phyloP scores from a whole-genome alignment of 139 green algal genomes.

The Asterochloris erici region DNA sequence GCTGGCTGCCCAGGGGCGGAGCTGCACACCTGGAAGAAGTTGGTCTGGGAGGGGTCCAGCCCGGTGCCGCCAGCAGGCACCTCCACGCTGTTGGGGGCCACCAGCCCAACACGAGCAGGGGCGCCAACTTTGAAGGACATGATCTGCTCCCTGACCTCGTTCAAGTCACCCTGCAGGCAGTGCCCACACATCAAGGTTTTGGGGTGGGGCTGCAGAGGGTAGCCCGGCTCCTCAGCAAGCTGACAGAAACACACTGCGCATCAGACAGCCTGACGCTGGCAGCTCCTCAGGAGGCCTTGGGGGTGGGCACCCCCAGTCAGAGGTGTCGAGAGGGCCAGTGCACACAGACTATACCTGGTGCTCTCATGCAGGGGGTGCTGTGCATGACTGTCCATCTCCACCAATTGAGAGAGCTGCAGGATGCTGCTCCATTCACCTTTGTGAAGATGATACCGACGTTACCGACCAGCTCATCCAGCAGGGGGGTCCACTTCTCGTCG shows the following conservation, averaged over 20 bases:
- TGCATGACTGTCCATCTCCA: too few relatives aligned
- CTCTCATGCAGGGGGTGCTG: too few relatives aligned
- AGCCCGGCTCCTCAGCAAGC: too few relatives aligned
- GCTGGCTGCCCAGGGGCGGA: too few relatives aligned
- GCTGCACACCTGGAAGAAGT: conserved; percentile 91
- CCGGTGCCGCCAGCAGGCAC: conserved; percentile 89
- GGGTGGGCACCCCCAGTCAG: too few relatives aligned
- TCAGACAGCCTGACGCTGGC: conserved; percentile 24
- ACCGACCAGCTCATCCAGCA: conserved; percentile 89
- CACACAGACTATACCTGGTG: too few relatives aligned
- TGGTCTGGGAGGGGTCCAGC: conserved; percentile 98
- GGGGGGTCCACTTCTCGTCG: conserved; percentile 78
- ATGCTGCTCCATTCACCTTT: conserved; percentile 48
- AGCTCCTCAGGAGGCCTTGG: too few relatives aligned
- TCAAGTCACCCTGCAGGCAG: conserved; percentile 33
- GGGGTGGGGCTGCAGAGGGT: too few relatives aligned
- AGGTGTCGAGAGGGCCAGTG: too few relatives aligned
- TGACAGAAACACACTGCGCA: neutral
- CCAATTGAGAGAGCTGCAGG: too few relatives aligned
- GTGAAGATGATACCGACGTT: conserved; percentile 99
- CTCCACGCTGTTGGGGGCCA: conserved; percentile 87
- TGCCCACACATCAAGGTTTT: too few relatives aligned
- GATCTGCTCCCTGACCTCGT: conserved; percentile 75
- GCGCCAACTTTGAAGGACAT: conserved; percentile 90
- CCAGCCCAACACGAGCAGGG: conserved; percentile 84